A percentile compares a stretch with the other conserved stretches of the same genome.
Evolutionary conservation across 208 protist genomes (phyloP).

Genomic region (Leptomonas pyrrhocoris): DNA sequence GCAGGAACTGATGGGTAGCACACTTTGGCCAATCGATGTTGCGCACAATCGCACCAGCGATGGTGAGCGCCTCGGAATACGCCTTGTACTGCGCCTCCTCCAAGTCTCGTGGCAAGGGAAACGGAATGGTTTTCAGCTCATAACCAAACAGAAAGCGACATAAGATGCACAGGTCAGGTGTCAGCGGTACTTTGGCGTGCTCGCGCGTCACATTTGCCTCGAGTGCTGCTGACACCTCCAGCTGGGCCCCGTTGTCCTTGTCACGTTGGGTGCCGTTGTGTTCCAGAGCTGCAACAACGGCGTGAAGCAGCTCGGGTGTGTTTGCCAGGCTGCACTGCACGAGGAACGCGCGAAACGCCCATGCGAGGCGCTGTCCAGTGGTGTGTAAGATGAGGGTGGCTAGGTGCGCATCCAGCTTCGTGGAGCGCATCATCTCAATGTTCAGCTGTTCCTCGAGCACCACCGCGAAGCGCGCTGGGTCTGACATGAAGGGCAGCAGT

Average conservation of each 20-base stretch:
- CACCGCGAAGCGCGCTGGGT: neutral
- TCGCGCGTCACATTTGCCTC: neutral
- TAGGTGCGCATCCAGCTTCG: neutral
- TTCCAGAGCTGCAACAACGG: neutral
- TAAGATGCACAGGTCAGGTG: conserved; percentile 9
- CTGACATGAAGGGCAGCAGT: conserved; percentile 5
- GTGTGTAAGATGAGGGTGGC: neutral
- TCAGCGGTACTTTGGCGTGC: conserved; percentile 4
- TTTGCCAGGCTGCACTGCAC: neutral
- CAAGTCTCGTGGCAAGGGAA: neutral
- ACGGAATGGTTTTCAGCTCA: neutral
- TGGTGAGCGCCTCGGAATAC: neutral
- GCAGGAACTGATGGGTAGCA: neutral
- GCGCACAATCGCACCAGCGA: conserved; percentile 4
- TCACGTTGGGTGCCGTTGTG: neutral
- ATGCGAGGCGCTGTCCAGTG: conserved; percentile 5
- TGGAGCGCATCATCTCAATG: no score
- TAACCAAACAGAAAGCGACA: conserved; percentile 9
- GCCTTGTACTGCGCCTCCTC: neutral
- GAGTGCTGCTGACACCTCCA: neutral
- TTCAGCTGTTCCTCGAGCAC: neutral
- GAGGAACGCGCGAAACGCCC: neutral
- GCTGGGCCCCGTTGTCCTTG: neutral
- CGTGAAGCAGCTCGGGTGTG: conserved; percentile 8
- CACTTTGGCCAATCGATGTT: conserved; percentile 23